Conservation (phyloP, 495 filamentous ascomycete species). For the Neurospora sp. region DNA sequence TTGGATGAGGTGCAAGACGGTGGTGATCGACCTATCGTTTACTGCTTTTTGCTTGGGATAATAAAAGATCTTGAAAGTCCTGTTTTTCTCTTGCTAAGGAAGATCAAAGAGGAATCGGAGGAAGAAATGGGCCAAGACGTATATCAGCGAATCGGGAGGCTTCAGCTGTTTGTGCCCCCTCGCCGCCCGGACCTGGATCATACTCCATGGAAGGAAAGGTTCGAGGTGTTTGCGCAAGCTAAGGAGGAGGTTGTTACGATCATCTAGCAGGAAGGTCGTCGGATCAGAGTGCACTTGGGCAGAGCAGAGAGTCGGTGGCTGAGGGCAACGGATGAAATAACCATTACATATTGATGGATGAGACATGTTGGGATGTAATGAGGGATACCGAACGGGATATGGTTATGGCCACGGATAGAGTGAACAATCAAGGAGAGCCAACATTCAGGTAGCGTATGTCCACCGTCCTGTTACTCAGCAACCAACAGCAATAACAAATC, state of each 20-base stretch:
- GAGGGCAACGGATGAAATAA: neutral
- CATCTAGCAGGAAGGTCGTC: neutral
- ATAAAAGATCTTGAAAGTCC: neutral
- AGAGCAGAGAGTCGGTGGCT: neutral
- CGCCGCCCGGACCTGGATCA: neutral
- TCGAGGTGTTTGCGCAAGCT: neutral
- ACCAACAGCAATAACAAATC: too few relatives aligned
- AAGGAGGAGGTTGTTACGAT: neutral
- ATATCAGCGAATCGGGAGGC: neutral
- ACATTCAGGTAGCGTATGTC: neutral
- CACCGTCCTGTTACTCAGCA: too few relatives aligned
- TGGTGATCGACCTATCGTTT: neutral
- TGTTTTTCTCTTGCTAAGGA: neutral
- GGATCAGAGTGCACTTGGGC: neutral
- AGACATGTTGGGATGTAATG: neutral
- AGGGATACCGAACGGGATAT: too few relatives aligned
- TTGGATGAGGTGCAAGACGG: neutral
- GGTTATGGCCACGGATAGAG: too few relatives aligned
- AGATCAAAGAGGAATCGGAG: neutral
- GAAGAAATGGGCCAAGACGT: neutral
- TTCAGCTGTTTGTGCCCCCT: neutral
- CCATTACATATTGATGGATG: neutral
- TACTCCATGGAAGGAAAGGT: neutral
- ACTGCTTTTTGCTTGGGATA: neutral
- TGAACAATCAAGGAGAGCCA: accelerated